Percentiles rank a stretch among this genome's conserved stretches.
Conservation (phyloP, 1,284 basidiomycete species). For the Cutaneotrichosporon daszewskae region DNA sequence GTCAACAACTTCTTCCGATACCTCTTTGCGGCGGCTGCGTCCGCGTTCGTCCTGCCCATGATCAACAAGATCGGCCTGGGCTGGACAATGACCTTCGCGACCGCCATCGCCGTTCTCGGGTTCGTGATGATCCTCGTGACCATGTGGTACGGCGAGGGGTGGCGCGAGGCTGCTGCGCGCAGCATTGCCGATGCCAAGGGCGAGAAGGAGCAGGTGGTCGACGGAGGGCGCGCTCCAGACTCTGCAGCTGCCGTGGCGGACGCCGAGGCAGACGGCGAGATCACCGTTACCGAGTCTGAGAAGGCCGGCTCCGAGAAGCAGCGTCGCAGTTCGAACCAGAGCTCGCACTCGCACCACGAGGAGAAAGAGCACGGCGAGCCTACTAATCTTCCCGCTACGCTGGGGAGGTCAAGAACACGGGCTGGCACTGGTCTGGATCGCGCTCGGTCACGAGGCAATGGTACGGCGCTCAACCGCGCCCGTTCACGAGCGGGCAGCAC, state of each 20-base stretch:
- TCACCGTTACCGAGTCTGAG: constrained; percentile 5
- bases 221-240: constrained; percentile 11
- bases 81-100: constrained; percentile 53
- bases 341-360: constrained; percentile 10
- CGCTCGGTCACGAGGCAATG: too few species aligned
- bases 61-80: constrained; percentile 56
- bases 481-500: constrained; percentile 6
- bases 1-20: constrained; percentile 45
- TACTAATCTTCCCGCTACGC: too few species aligned
- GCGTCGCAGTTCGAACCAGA: background rate
- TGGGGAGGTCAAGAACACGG: too few species aligned
- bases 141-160: constrained; percentile 28
- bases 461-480: constrained; percentile 3
- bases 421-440: background rate
- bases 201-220: constrained; percentile 6
- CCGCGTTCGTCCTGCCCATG: constrained; percentile 53
- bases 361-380: constrained; percentile 20
- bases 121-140: constrained; percentile 13
- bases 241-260: background rate
- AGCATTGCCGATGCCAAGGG: too few species aligned
- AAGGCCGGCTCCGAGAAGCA: background rate
- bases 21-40: constrained; percentile 47
- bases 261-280: constrained; percentile 14
- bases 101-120: constrained; percentile 40
- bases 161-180: constrained; percentile 31